A percentile compares a stretch with the other conserved stretches of the same genome.
These are phyloP conservation scores for Phytophthora agathidicida DNA, from an alignment of 352 stramenopile genomes.

Conservation along the genomic window DNA sequence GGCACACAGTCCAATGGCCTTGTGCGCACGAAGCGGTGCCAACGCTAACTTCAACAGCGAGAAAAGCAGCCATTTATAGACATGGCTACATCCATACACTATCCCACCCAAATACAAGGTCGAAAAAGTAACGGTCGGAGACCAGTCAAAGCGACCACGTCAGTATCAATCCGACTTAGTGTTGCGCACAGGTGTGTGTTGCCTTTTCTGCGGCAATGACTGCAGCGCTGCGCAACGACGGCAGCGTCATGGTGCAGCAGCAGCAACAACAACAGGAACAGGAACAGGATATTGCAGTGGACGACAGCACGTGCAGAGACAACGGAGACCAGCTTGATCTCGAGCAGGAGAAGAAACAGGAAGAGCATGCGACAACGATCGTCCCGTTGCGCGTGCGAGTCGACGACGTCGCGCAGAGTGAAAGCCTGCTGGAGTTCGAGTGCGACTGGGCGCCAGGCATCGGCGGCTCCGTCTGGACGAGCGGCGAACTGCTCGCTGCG, in stretches of 20 bases:
- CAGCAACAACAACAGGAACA: constrained; percentile 14
- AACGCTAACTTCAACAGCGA: constrained; percentile 14
- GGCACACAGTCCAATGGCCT: no score
- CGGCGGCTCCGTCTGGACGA: constrained; percentile 85
- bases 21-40: constrained; percentile 9
- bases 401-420: constrained; percentile 30
- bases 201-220: constrained; percentile 25
- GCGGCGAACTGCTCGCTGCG: constrained; percentile 69
- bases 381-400: constrained; percentile 55
- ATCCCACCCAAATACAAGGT: not conserved
- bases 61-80: constrained; percentile 14
- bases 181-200: no score
- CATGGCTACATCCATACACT: constrained; percentile 11
- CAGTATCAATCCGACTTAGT: constrained; percentile 2
- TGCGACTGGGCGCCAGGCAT: constrained; percentile 87
- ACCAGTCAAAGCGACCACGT: constrained; percentile 5
- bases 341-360: constrained; percentile 14
- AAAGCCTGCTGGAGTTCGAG: constrained; percentile 56
- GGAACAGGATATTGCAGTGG: not conserved
- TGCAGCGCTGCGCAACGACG: constrained; percentile 9
- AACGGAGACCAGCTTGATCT: constrained; percentile 5
- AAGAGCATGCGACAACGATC: constrained; percentile 32
- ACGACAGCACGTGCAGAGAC: constrained; percentile 2
- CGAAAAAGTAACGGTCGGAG: constrained; percentile 9
- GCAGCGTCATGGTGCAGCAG: not conserved